A percentile compares a stretch with the other conserved stretches of the same genome.
Conservation (phyloP, 2,329 filamentous ascomycete species). For the Microdochium paspali region DNA sequence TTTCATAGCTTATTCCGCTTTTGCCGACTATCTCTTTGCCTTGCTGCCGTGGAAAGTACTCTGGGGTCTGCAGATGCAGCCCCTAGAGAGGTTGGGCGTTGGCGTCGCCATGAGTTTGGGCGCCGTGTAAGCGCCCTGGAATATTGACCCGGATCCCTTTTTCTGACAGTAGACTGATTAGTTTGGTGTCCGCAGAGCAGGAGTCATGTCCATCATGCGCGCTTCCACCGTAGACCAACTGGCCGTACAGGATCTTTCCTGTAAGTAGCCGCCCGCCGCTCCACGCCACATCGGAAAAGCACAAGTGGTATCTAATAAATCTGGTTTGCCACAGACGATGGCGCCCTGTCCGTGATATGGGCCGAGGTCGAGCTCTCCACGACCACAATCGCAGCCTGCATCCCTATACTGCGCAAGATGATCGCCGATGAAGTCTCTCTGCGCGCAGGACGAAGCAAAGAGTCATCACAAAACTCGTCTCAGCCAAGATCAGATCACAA, state of each 20-base stretch:
- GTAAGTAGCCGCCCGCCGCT: background rate
- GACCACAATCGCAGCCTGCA: background rate
- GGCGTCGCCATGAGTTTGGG: constrained; percentile 41
- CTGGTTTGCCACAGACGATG: background rate
- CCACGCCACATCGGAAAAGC: too few species aligned
- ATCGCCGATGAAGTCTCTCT: background rate
- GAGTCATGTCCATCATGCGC: background rate
- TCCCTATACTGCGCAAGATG: background rate
- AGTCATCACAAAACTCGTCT: too few species aligned
- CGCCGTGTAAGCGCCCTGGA: constrained; percentile 22
- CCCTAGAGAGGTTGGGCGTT: constrained; percentile 37
- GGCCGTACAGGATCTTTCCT: background rate
- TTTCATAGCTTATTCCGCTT: constrained; percentile 36
- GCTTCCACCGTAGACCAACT: background rate
- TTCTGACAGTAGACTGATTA: background rate
- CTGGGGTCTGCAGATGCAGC: constrained; percentile 35
- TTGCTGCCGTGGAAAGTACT: constrained; percentile 39
- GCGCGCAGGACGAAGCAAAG: background rate
- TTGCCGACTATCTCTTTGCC: constrained; percentile 43
- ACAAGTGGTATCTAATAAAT: too few species aligned
- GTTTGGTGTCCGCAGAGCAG: background rate
- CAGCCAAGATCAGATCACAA: too few species aligned
- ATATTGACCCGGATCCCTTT: background rate
- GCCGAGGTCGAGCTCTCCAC: background rate
- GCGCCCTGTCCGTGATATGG: background rate